Percentiles rank a stretch among this genome's conserved stretches.
Conservation (phyloP, 306 rosid genomes). For the Arachis hypogaea region DNA sequence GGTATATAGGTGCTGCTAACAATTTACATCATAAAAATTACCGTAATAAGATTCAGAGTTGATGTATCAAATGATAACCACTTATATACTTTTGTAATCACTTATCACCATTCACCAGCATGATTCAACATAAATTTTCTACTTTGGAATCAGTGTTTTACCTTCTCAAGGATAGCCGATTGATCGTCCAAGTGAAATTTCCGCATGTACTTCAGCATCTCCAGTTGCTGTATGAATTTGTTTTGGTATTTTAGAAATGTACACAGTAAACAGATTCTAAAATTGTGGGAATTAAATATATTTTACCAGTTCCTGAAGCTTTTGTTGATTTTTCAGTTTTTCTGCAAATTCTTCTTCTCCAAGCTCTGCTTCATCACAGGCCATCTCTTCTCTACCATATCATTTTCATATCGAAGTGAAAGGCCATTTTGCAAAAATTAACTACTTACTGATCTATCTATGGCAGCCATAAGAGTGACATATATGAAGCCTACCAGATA, state of each 20-base stretch:
- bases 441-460: slow-evolving; percentile 8
- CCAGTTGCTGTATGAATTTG: slow-evolving; percentile 67
- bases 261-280: background rate
- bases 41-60: background rate
- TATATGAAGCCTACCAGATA: background rate
- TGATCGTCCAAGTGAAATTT: slow-evolving; percentile 75
- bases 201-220: slow-evolving; percentile 82
- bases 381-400: slow-evolving; percentile 77
- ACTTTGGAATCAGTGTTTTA: slow-evolving; percentile 29
- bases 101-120: background rate
- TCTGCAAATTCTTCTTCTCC: slow-evolving; percentile 70
- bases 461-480: background rate
- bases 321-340: slow-evolving; percentile 56
- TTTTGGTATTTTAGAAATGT: slow-evolving; percentile 29
- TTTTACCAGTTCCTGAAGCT: slow-evolving; percentile 66
- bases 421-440: slow-evolving; percentile 20
- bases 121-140: background rate
- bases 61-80: background rate
- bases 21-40: background rate
- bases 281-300: background rate
- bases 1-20: background rate
- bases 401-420: slow-evolving; percentile 28
- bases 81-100: background rate
- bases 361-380: slow-evolving; percentile 92
- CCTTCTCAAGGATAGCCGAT: slow-evolving; percentile 82